Base-by-base conservation (phyloP, 257 asterid species). In the Anisodus tanguticus region DNA sequence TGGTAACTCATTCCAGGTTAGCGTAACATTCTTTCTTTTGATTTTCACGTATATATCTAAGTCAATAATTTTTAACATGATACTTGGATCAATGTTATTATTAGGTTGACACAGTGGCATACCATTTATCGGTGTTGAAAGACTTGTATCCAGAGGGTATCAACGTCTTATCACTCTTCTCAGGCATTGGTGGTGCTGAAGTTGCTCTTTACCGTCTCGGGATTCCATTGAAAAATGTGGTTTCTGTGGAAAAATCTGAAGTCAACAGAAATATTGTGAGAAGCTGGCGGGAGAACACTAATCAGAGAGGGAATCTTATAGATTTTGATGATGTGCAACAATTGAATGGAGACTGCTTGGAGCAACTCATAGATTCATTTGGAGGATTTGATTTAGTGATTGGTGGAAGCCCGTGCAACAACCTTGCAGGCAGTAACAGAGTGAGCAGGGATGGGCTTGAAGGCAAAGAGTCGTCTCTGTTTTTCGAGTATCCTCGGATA, bases 381-480 rank as follows among this genome's bases (percentile, higher is more conserved):
- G 54, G 78, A 0, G 35, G 78, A 41, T 69, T 69, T 69, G 78
- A 69, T 16, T 41, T 69, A 69, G 12, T 69, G 54, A 69, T 41
- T 39, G 78, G 78, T 69, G 78, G 78, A 69, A 69, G 78, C 54
- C 78, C 78, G 8, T 69, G 78, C 78, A 69, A 69, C 78, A 69
- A 69, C 10, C 78, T 69, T 69, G 78, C 78, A 39, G 78, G 78
- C 26, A 69, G 78, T 8, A 41, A 69, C 35, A 39, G 78, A 53
- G 78, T 69, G 31, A 69, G 78, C 78, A 69, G 78, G 78, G 78
- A 69, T 31, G 78, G 78, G 41, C 78, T 69, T 69, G 78, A 69
- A 69, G 54, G 78, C 78, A 69, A 69, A 41, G 78, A 69, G 11
- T 41, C 54, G 8, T 69, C 78, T 39, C 54, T 69, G 8, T 69